Conservation (phyloP, 371 early-diverging fungal genomes). For the Mucor sp. region DNA sequence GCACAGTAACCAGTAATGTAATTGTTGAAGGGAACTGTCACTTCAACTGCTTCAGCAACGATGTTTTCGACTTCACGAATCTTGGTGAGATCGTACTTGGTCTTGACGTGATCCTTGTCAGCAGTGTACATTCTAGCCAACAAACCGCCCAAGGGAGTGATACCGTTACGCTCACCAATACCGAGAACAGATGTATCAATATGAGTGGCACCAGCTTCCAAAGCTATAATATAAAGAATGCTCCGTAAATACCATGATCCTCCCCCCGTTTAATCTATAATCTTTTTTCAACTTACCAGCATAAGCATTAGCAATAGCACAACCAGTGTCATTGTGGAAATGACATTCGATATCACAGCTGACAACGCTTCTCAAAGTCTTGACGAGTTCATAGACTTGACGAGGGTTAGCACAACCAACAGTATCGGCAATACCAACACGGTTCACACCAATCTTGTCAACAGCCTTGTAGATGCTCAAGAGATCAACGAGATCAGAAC, state of each 20-base stretch:
- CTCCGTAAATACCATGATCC: neutral
- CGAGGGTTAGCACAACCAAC: constrained; percentile 97
- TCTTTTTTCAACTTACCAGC: constrained; percentile 54
- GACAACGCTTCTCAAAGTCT: constrained; percentile 91
- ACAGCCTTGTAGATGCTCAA: constrained; percentile 92
- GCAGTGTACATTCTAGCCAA: constrained; percentile 94
- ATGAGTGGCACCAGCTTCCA: constrained; percentile 97
- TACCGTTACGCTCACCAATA: constrained; percentile 98
- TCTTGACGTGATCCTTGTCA: constrained; percentile 85
- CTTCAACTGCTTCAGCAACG: constrained; percentile 92
- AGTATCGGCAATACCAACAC: constrained; percentile 98
- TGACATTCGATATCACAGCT: constrained; percentile 98
- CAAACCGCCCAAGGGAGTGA: constrained; percentile 93
- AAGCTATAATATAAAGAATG: constrained; percentile 44
- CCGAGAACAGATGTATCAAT: constrained; percentile 97
- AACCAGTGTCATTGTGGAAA: constrained; percentile 99
- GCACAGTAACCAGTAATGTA: constrained; percentile 98
- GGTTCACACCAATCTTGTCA: constrained; percentile 94
- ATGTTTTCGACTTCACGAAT: constrained; percentile 94
- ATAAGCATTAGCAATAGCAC: constrained; percentile 97
- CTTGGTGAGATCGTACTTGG: constrained; percentile 89
- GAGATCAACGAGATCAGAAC: constrained; percentile 93
- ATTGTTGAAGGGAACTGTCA: constrained; percentile 97
- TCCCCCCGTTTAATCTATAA: neutral
- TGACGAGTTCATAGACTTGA: constrained; percentile 96